Percentiles rank a stretch among this genome's conserved stretches.
Evolutionary conservation across 2,329 filamentous ascomycete genomes (phyloP).

Genomic region (Neonectria magnoliae): DNA sequence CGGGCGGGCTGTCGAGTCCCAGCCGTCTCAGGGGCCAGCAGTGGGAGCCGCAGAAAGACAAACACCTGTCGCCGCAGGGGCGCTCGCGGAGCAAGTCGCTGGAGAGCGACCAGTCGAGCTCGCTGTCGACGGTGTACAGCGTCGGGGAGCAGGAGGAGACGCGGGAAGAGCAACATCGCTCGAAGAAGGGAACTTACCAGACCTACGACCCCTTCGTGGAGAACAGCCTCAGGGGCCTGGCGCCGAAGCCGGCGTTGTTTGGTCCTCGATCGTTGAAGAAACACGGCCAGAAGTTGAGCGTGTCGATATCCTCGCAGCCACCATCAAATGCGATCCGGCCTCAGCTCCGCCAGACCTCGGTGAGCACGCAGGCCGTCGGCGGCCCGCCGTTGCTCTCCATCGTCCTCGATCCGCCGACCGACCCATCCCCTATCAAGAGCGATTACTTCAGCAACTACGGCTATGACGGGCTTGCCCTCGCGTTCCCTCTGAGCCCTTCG

Average conservation of each 20-base stretch:
- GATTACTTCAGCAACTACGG: constrained; percentile 24
- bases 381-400: constrained; percentile 30
- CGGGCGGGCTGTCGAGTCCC: constrained; percentile 55
- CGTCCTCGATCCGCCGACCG: constrained; percentile 32
- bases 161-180: constrained; percentile 12
- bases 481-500: constrained; percentile 37
- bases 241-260: constrained; percentile 27
- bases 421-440: constrained; percentile 23
- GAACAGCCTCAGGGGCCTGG: not conserved
- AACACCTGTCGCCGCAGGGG: constrained; percentile 29
- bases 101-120: constrained; percentile 60
- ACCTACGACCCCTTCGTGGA: constrained; percentile 48
- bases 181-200: not conserved
- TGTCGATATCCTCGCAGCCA: constrained; percentile 26
- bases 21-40: constrained; percentile 49
- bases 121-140: constrained; percentile 67
- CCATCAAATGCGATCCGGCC: constrained; percentile 21
- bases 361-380: constrained; percentile 39
- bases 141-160: constrained; percentile 59
- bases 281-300: constrained; percentile 36
- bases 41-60: constrained; percentile 36
- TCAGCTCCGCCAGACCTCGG: constrained; percentile 35
- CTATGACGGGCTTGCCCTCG: constrained; percentile 30
- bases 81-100: constrained; percentile 45
- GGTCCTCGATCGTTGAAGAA: constrained; percentile 31